These are phyloP conservation scores for Colletotrichum orbiculare DNA, from an alignment of 2,329 filamentous ascomycete genomes.

Conservation along the genomic window DNA sequence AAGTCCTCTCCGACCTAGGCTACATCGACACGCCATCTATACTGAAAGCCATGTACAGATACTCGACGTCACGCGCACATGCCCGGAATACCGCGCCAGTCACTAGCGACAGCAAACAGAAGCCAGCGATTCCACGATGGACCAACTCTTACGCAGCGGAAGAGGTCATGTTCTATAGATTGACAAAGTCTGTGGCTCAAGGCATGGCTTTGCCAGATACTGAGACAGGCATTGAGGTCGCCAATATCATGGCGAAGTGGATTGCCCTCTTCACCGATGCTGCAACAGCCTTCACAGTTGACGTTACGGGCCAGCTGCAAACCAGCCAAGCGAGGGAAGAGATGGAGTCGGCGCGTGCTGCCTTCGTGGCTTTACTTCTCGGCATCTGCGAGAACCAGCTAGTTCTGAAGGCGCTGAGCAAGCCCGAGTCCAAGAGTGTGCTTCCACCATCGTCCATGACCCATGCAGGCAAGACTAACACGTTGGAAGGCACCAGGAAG, in stretches of 20 bases:
- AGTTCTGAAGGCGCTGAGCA: conserved; percentile 65
- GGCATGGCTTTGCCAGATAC: conserved; percentile 59
- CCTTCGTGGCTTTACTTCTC: conserved; percentile 72
- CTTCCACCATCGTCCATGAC: conserved; percentile 1
- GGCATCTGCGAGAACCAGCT: conserved; percentile 69
- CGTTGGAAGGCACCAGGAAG: conserved; percentile 55
- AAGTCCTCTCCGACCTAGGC: conserved; percentile 62
- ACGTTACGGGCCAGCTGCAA: conserved; percentile 59
- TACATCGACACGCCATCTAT: conserved; percentile 66
- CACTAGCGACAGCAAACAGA: conserved; percentile 7
- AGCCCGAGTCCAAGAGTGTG: conserved; percentile 64
- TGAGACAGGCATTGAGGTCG: conserved; percentile 62
- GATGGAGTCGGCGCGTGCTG: conserved; percentile 69
- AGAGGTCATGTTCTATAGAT: conserved; percentile 92
- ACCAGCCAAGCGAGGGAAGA: conserved; percentile 62
- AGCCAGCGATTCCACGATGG: conserved; percentile 54
- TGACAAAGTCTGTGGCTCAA: conserved; percentile 84
- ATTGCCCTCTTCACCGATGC: conserved; percentile 67
- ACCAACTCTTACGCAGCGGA: conserved; percentile 73
- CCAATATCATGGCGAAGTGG: conserved; percentile 65
- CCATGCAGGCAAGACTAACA: conserved; percentile 3
- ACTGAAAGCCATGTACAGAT: conserved; percentile 65
- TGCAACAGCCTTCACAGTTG: conserved; percentile 58
- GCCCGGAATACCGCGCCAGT: conserved; percentile 40
- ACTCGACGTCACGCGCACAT: conserved; percentile 63